Evolutionary conservation across 495 filamentous ascomycete species (phyloP).

Genomic region (Hypoxylon lienhwacheense): DNA sequence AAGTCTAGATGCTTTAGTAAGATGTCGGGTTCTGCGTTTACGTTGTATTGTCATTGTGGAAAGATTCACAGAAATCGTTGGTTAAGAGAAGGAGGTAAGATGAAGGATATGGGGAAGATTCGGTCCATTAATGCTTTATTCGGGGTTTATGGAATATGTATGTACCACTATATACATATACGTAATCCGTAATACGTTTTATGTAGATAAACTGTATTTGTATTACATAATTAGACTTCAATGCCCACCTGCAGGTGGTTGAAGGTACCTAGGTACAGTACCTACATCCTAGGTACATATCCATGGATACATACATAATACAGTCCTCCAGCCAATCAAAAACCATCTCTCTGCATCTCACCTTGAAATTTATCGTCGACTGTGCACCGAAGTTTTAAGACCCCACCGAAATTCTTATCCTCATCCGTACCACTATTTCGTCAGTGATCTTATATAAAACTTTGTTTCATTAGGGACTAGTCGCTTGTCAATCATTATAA

Average conservation of each 20-base stretch:
- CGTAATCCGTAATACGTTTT: too few species aligned
- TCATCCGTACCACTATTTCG: conserved; percentile 11
- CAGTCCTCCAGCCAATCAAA: conserved; percentile 8
- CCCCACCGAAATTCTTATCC: conserved; percentile 28
- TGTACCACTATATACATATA: too few species aligned
- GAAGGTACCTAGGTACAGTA: background rate
- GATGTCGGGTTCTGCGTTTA: too few species aligned
- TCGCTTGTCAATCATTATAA: too few species aligned
- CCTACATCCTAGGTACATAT: background rate
- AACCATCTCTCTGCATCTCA: background rate
- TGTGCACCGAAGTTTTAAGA: conserved; percentile 7
- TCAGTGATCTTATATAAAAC: background rate
- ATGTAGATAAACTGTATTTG: too few species aligned
- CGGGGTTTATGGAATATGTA: too few species aligned
- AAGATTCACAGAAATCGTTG: too few species aligned
- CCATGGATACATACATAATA: background rate
- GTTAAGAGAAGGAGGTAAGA: too few species aligned
- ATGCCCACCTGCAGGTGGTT: background rate
- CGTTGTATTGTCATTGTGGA: too few species aligned
- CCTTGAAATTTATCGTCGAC: conserved; percentile 25
- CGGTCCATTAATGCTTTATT: too few species aligned
- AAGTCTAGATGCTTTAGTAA: too few species aligned
- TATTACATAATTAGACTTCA: background rate
- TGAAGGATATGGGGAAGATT: too few species aligned
- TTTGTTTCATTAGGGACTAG: background rate